These are phyloP conservation scores for Microascus cirrosus DNA, from an alignment of 2,329 filamentous ascomycete species.

Conservation along the genomic window DNA sequence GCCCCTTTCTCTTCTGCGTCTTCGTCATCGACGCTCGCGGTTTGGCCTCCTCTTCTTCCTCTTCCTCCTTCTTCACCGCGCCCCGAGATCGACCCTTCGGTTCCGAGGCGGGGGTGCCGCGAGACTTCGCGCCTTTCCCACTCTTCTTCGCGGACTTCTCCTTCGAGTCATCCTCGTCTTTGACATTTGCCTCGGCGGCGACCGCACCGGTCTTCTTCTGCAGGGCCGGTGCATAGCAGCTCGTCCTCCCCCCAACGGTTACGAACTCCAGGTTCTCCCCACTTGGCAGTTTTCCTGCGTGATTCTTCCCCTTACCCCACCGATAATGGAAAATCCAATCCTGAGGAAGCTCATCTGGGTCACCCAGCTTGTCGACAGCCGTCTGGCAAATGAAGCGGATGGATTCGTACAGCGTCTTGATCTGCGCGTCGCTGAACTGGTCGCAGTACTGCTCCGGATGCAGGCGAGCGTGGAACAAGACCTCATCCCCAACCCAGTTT, in stretches of 20 bases:
- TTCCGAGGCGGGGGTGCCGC: conserved; percentile 1
- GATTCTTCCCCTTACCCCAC: conserved; percentile 84
- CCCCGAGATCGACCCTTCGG: conserved; percentile 10
- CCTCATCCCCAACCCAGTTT: conserved; percentile 95
- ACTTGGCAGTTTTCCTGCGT: conserved; percentile 58
- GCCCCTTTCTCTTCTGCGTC: not conserved
- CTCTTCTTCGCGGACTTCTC: conserved; percentile 14
- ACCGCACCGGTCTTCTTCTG: conserved; percentile 60
- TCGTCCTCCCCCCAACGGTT: conserved; percentile 84
- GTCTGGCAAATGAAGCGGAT: conserved; percentile 71
- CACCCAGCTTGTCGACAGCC: conserved; percentile 67
- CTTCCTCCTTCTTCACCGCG: conserved; percentile 12
- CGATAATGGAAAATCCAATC: conserved; percentile 83
- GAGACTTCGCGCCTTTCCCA: conserved; percentile 15
- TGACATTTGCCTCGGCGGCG: conserved; percentile 7
- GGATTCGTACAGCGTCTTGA: conserved; percentile 58
- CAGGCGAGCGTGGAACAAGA: conserved; percentile 77
- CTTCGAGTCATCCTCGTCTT: conserved; percentile 14
- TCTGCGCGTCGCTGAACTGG: conserved; percentile 61
- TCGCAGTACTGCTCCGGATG: conserved; percentile 93
- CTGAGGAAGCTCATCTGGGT: conserved; percentile 72
- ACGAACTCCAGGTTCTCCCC: conserved; percentile 78
- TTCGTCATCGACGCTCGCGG: not conserved
- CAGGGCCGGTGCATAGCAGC: conserved; percentile 71
- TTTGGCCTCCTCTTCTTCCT: conserved; percentile 4